These are phyloP conservation scores for Diaporthe caulivora DNA, from an alignment of 2,329 filamentous ascomycete species.

Conservation along the genomic window DNA sequence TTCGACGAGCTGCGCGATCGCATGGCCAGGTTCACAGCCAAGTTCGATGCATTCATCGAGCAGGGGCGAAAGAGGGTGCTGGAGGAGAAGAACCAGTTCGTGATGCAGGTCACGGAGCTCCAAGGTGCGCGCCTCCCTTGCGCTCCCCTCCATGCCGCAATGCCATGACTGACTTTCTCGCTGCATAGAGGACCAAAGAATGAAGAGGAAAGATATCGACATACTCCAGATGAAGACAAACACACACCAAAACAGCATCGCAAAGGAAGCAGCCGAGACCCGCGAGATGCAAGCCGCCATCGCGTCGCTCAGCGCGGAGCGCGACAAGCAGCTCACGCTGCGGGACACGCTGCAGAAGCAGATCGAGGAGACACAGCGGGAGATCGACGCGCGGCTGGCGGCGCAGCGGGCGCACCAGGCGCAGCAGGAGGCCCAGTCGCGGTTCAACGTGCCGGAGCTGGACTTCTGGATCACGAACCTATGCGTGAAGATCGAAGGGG, in stretches of 20 bases:
- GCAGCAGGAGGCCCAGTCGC: conserved; percentile 84
- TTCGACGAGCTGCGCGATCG: conserved; percentile 95
- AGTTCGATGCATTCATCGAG: conserved; percentile 95
- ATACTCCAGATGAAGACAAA: conserved; percentile 80
- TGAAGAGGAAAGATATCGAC: conserved; percentile 89
- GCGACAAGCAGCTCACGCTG: conserved; percentile 69
- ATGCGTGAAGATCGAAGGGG: conserved; percentile 89
- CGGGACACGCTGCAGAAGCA: conserved; percentile 71
- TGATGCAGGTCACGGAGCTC: conserved; percentile 88
- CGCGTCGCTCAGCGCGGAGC: conserved; percentile 68
- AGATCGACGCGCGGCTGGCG: conserved; percentile 77
- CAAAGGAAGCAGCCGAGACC: conserved; percentile 82
- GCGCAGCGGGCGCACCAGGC: conserved; percentile 79
- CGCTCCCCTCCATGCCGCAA: neutral
- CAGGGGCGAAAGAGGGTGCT: conserved; percentile 88
- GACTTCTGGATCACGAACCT: conserved; percentile 96
- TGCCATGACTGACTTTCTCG: conserved; percentile 11
- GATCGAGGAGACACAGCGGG: conserved; percentile 75
- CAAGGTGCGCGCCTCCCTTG: conserved; percentile 73
- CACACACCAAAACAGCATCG: conserved; percentile 79
- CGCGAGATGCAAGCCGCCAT: conserved; percentile 79
- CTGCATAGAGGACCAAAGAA: conserved; percentile 84
- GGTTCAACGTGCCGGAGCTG: conserved; percentile 92
- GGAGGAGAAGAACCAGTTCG: conserved; percentile 94
- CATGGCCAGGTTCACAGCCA: conserved; percentile 91